Base-by-base conservation (phyloP, 352 stramenopile species). In the Pythium diclinum region DNA sequence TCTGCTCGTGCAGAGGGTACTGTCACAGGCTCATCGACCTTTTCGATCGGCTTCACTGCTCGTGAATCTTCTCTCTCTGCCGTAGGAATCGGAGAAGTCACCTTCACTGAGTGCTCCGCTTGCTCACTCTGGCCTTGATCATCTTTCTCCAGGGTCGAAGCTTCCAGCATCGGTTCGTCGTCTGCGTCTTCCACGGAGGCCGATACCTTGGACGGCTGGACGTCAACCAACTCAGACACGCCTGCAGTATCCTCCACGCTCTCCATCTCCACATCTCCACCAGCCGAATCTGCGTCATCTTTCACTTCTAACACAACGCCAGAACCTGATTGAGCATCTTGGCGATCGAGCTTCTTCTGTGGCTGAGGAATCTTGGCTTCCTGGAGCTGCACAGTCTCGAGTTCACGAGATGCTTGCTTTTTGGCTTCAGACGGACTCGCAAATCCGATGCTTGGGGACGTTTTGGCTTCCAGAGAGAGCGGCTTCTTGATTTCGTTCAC, bases 161-260 rank as follows among this genome's bases (percentile, higher is more conserved):
- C 44, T 30, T 51, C n/a, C n/a, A 51, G n/a, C 44, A 51, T 51
- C 3, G 44, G 44, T 19, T 51, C 44, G 21, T 51, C 44, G 28
- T 51, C n/a, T 10, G 3, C 19, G 2, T 23, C 17, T 6, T 51
- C 19, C 8, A 16, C 44, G 30, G 44, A 30, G 6, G 19, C 19
- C 21, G 13, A n/a, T 6, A 30, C 42, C 14, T 11, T 25, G 3
- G 42, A 25, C 42, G 14, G n/a, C 42, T 49, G 17, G 2, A 11
- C 17, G 9, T 49, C 17, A 17, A 49, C 44, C 5, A 7, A 11
- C 5, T 28, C 44, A 30, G 44, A 51, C 13, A 6, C 14, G 14
- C 2, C 10, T 42, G 44, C 10, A 10, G n/a, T 5, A 6, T 25
- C 44, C 4, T 23, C 44, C 6, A 13, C 44, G 5, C 8, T 17